Conservation (phyloP, 768 basidiomycete species). For the Mycena maculata region DNA sequence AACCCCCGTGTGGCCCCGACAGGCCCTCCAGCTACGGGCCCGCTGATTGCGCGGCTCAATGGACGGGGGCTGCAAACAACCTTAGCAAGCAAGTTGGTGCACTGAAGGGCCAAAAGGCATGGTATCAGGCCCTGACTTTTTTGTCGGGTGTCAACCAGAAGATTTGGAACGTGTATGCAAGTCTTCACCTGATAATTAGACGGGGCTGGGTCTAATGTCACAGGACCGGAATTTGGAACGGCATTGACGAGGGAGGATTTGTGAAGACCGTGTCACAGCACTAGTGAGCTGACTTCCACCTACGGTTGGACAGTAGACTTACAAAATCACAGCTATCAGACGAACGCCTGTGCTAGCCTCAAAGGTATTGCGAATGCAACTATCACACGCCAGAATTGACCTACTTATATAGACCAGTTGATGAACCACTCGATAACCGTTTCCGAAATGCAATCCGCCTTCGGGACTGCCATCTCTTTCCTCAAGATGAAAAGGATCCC, state of each 20-base stretch:
- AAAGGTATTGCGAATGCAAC: neutral
- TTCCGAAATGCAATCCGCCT: neutral
- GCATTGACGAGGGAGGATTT: neutral
- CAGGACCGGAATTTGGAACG: neutral
- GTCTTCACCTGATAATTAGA: no score
- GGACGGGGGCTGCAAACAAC: no score
- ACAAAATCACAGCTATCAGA: constrained; percentile 2
- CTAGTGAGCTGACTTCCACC: neutral
- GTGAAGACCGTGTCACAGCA: constrained; percentile 22
- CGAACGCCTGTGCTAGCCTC: neutral
- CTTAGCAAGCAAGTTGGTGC: no score
- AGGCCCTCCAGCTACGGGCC: no score
- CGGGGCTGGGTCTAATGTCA: neutral
- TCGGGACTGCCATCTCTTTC: neutral
- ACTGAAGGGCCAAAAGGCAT: no score
- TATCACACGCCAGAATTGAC: neutral
- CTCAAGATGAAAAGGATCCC: neutral
- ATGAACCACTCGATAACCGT: constrained; percentile 8
- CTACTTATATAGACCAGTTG: neutral
- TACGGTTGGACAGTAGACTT: neutral
- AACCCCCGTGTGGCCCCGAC: no score
- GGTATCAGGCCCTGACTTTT: no score
- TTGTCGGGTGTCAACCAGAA: no score
- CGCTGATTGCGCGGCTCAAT: no score
- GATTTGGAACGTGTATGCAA: no score